phyloP scores from a whole-genome alignment of 768 basidiomycete species.

The Tulasnella sp. region DNA sequence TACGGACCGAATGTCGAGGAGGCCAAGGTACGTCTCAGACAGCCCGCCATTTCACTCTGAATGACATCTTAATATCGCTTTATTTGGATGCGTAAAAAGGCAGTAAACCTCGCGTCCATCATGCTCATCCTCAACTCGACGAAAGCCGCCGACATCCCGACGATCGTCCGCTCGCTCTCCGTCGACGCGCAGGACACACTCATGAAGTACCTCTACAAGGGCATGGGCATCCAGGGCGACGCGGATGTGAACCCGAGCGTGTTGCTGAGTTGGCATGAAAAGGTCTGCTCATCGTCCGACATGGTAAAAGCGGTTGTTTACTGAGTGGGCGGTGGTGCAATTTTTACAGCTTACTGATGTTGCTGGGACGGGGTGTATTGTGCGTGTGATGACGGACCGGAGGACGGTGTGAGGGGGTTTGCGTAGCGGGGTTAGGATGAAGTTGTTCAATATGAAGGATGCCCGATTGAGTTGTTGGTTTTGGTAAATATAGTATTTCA shows the following conservation, averaged over 20 bases:
- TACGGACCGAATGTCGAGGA: slow-evolving; percentile 80
- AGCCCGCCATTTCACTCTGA: background rate
- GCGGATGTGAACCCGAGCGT: slow-evolving; percentile 55
- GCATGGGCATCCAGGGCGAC: slow-evolving; percentile 59
- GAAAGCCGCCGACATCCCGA: slow-evolving; percentile 73
- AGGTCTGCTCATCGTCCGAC: slow-evolving; percentile 40
- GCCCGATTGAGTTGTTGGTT: too few relatives aligned
- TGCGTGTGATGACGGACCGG: slow-evolving; percentile 68
- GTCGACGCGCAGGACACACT: slow-evolving; percentile 74
- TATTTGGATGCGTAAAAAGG: slow-evolving; percentile 33
- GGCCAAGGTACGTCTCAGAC: slow-evolving; percentile 57
- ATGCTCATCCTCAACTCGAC: slow-evolving; percentile 89
- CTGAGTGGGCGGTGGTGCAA: too few relatives aligned
- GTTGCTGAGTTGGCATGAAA: slow-evolving; percentile 87
- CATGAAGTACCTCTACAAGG: slow-evolving; percentile 98
- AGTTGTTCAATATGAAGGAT: too few relatives aligned
- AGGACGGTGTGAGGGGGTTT: slow-evolving; percentile 34
- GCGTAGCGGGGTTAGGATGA: too few relatives aligned
- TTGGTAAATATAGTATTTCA: too few relatives aligned
- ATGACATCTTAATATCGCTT: background rate
- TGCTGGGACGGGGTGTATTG: slow-evolving; percentile 90
- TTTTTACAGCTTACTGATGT: slow-evolving; percentile 90
- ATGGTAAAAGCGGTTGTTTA: background rate
- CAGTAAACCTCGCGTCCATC: slow-evolving; percentile 63
- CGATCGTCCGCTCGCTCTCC: slow-evolving; percentile 57